A percentile compares a stretch with the other conserved stretches of the same genome.
phyloP scores from a whole-genome alignment of 768 basidiomycete species.

The Xanthoconium stramineum region DNA sequence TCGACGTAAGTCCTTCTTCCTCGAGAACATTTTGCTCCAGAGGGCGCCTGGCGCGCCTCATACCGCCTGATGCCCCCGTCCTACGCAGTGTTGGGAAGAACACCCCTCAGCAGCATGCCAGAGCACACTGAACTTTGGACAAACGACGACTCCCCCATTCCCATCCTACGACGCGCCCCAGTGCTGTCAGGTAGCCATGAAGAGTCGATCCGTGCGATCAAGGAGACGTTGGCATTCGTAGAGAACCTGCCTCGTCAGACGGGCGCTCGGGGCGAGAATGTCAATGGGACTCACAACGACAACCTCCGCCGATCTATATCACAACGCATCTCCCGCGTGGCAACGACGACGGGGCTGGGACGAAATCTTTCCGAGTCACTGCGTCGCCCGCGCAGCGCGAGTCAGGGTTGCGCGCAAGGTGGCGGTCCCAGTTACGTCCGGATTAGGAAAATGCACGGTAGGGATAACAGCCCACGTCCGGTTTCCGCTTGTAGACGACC shows the following conservation, averaged over 20 bases:
- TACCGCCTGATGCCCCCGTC: background rate
- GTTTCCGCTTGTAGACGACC: background rate
- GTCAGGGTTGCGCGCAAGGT: background rate
- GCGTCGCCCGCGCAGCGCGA: constrained; percentile 10
- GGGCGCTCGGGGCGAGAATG: background rate
- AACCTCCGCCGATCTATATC: constrained; percentile 34
- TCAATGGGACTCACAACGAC: background rate
- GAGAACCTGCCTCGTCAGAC: background rate
- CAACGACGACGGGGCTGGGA: constrained; percentile 23
- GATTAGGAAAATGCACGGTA: constrained; percentile 22
- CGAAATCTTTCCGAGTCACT: constrained; percentile 29
- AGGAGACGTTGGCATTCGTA: constrained; percentile 3
- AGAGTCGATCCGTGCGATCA: constrained; percentile 14
- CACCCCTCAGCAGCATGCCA: constrained; percentile 8
- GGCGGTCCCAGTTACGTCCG: constrained; percentile 5
- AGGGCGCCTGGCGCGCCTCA: background rate
- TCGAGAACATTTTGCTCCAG: background rate
- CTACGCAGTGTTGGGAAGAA: background rate
- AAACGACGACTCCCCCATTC: constrained; percentile 10
- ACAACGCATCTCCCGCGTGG: constrained; percentile 35
- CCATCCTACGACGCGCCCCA: constrained; percentile 37
- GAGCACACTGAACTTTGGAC: background rate
- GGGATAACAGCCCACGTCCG: background rate
- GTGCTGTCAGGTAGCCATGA: constrained; percentile 34
- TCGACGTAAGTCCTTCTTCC: background rate